Conservation (phyloP, 2,329 filamentous ascomycete genomes). For the Fusarium burgessii region DNA sequence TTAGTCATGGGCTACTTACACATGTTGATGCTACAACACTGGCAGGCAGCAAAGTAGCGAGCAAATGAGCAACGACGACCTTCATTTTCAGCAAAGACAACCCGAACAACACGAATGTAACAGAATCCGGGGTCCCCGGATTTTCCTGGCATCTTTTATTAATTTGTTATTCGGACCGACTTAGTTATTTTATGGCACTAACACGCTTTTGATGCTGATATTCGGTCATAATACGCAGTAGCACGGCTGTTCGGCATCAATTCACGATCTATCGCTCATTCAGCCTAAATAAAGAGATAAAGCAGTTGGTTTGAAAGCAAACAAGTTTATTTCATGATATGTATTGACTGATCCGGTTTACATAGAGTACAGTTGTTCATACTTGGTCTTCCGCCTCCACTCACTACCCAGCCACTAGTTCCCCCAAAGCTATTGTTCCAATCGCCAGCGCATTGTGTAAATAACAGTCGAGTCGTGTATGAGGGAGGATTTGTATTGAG, state of each 20-base stretch:
- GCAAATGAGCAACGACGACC: too few relatives aligned
- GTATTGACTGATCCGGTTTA: not conserved
- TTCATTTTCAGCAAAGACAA: not conserved
- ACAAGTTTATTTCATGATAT: fast-evolving
- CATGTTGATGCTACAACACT: not conserved
- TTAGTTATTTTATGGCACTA: not conserved
- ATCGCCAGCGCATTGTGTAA: too few relatives aligned
- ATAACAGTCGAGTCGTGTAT: too few relatives aligned
- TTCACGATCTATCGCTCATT: not conserved
- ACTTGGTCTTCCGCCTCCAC: too few relatives aligned
- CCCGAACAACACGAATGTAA: not conserved
- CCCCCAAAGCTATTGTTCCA: too few relatives aligned
- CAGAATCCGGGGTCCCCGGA: not conserved
- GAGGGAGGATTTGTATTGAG: too few relatives aligned
- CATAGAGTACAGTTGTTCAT: too few relatives aligned
- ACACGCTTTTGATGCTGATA: not conserved
- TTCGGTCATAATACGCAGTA: not conserved
- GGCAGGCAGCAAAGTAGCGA: fast-evolving
- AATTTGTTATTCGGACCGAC: not conserved
- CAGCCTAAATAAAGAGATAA: not conserved
- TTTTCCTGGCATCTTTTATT: not conserved
- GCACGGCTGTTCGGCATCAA: not conserved
- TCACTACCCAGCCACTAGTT: too few relatives aligned
- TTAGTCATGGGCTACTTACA: not conserved
- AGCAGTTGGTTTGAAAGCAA: not conserved